Evolutionary conservation across 2,329 filamentous ascomycete species (phyloP), one percentile per base, ranked within the genome.

Genomic region (Fusarium irregulare): DNA sequence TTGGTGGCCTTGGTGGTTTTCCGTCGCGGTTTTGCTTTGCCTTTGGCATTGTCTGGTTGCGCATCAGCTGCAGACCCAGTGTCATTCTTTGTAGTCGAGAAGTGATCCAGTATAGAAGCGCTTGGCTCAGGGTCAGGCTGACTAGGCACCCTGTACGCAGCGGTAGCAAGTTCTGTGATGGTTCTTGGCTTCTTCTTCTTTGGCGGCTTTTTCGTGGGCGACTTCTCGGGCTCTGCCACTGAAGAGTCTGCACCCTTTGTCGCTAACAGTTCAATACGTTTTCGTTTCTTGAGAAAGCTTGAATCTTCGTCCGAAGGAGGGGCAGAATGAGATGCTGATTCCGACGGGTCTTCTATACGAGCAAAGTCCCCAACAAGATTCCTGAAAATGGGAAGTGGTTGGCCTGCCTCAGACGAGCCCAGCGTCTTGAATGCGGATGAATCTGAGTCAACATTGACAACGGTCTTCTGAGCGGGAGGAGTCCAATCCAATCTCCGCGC

Each of bases 141-240:
- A 6, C 71, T 74, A 14, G 74, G 58, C 42, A 64, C 59, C 57
- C 76, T 75, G 75, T 94, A 96, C 7, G 89, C 88, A 14, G 92
- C 90, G 2, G 90, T 95, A 13, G 93, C 92, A 51, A 92, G 81
- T 42, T 89, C 92, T 0, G 93, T 97, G 60, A 97, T 90, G 0
- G 93, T 97, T 42, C 88, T 89, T 1, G 89, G 80, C 77, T 91
- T 94, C 79, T 92, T 93, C 78, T 92, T 93, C 78, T 88, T 89
- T 6, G 85, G 80, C 7, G 83, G 82, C 70, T 88, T 91, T 23
- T 80, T 76, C 75, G 87, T 88, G 0, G 80, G 80, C 2, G 80
- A 79, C 20, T 73, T 77, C 45, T 76, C 65, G 14, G 60, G 66
- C 2, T 72, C 68, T 9, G 71, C n/a, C 5, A 44, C 74, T 54